Evolutionary conservation across 371 early-diverging fungal species (phyloP).

Genomic region (Actinomucor elegans): DNA sequence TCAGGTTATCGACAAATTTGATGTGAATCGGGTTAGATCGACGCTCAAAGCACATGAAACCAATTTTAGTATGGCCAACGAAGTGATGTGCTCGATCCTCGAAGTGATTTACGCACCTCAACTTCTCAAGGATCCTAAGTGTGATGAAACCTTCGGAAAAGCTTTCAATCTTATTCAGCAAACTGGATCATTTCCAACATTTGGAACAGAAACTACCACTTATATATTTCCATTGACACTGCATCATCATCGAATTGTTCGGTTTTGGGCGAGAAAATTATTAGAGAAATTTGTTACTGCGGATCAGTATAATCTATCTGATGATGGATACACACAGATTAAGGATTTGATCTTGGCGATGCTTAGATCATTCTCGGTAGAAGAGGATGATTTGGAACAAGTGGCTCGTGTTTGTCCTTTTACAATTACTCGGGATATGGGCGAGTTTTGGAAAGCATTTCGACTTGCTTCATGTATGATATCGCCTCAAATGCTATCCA

Average conservation of each 20-base stretch:
- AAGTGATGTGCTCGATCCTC: constrained; percentile 26
- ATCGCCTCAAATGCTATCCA: constrained; percentile 19
- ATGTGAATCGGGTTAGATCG: constrained; percentile 21
- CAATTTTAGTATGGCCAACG: constrained; percentile 12
- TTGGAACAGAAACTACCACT: constrained; percentile 8
- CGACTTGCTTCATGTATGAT: constrained; percentile 12
- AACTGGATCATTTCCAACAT: constrained; percentile 27
- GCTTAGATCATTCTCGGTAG: constrained; percentile 4
- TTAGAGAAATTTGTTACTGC: constrained; percentile 27
- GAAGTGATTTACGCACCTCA: constrained; percentile 28
- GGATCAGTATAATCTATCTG: constrained; percentile 11
- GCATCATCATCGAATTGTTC: constrained; percentile 34
- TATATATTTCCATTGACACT: constrained; percentile 27
- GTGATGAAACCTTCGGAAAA: constrained; percentile 24
- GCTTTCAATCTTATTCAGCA: constrained; percentile 33
- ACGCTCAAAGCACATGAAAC: constrained; percentile 1
- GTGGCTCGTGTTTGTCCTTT: constrained; percentile 1
- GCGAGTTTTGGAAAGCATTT: constrained; percentile 40
- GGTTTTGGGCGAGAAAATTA: constrained; percentile 45
- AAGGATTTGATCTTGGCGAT: constrained; percentile 10
- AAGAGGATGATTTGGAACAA: not conserved
- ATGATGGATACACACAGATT: constrained; percentile 1
- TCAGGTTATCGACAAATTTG: constrained; percentile 27
- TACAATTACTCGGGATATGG: constrained; percentile 13
- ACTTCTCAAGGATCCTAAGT: constrained; percentile 5